Percentiles rank a stretch among this genome's conserved stretches.
Conservation (phyloP, 371 early-diverging fungal genomes). For the Mucor velutinosus region DNA sequence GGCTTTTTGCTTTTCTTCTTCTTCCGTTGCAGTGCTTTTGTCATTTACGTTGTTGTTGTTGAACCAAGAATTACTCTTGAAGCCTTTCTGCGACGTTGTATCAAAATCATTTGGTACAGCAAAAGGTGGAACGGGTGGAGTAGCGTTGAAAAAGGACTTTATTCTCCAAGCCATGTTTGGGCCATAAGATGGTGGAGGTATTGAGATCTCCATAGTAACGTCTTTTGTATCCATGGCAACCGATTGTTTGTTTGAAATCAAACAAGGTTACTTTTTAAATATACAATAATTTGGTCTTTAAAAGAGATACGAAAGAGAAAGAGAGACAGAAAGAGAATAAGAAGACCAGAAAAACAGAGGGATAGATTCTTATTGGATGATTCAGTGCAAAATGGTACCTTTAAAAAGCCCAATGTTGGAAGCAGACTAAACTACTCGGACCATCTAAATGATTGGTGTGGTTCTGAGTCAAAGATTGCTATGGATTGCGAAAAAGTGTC, state of each 20-base stretch:
- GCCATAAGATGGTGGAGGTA: constrained; percentile 47
- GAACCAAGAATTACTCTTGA: constrained; percentile 53
- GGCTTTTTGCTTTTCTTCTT: constrained; percentile 25
- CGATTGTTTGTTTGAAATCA: constrained; percentile 6
- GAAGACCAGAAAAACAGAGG: not conserved
- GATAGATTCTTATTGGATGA: not conserved
- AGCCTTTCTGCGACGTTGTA: constrained; percentile 29
- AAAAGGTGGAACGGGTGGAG: constrained; percentile 23
- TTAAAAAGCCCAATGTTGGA: not conserved
- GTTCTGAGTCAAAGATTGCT: constrained; percentile 1
- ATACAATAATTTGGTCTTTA: not conserved
- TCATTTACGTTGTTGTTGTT: constrained; percentile 22
- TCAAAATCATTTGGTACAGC: constrained; percentile 39
- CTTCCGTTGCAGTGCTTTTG: not conserved
- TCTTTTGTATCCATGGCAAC: constrained; percentile 22
- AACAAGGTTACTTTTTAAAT: constrained; percentile 3
- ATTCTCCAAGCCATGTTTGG: constrained; percentile 38
- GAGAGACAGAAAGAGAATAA: not conserved
- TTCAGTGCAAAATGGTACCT: not conserved
- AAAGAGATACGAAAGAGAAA: not conserved
- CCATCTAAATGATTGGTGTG: not conserved
- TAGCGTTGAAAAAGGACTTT: constrained; percentile 37
- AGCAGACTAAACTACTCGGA: not conserved
- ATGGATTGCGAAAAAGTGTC: not conserved
- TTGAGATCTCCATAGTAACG: constrained; percentile 32